phyloP scores from a whole-genome alignment of 805 yeast genomes.

The Wickerhamomyces chambardii region DNA sequence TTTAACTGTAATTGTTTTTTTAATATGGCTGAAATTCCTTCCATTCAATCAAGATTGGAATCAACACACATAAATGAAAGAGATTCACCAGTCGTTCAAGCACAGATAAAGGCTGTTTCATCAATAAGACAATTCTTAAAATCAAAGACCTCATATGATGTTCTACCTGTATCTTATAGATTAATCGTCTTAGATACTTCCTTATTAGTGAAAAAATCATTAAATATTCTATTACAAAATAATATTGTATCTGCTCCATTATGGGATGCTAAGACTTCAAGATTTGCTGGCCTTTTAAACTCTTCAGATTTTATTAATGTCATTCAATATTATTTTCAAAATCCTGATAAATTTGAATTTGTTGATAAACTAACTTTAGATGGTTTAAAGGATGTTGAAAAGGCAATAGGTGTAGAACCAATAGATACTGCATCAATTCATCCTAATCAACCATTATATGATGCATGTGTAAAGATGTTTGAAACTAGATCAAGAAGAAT shows the following conservation, averaged over 20 bases:
- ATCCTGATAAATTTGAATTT: constrained; percentile 80
- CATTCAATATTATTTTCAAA: constrained; percentile 85
- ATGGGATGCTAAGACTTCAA: constrained; percentile 85
- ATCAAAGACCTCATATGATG: constrained; percentile 93
- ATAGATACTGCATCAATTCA: constrained; percentile 83
- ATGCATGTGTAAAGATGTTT: constrained; percentile 90
- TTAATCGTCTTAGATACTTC: constrained; percentile 91
- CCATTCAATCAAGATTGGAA: constrained; percentile 15
- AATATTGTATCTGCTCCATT: constrained; percentile 94
- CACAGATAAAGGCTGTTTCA: constrained; percentile 63
- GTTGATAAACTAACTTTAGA: constrained; percentile 81
- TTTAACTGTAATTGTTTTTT: too few relatives aligned
- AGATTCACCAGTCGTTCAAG: background rate
- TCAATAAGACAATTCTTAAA: constrained; percentile 80
- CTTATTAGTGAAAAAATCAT: constrained; percentile 78
- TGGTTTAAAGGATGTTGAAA: constrained; percentile 81
- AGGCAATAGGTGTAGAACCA: constrained; percentile 77
- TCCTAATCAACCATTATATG: constrained; percentile 83
- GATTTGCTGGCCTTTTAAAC: constrained; percentile 91
- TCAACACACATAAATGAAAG: constrained; percentile 10
- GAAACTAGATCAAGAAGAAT: constrained; percentile 85
- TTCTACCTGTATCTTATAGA: constrained; percentile 89
- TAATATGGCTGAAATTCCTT: constrained; percentile 9
- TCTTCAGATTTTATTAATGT: constrained; percentile 91
- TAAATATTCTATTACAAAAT: constrained; percentile 84